Evolutionary conservation across 1,139 yeast species (phyloP).

Genomic region (Pichiaceae sp.): DNA sequence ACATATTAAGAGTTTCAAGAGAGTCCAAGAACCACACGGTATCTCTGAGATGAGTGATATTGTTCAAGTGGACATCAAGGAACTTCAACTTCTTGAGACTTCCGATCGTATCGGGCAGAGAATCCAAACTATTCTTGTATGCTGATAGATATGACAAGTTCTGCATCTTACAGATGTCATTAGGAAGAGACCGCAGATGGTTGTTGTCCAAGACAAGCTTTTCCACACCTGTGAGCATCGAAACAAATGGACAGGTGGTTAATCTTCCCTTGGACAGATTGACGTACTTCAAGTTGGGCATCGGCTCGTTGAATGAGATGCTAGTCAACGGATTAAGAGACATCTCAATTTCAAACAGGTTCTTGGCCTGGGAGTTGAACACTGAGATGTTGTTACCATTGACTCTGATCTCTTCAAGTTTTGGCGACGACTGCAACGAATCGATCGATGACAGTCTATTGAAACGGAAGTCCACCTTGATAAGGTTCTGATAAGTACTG

Average conservation of each 20-base stretch:
- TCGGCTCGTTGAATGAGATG: constrained; percentile 41
- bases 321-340: constrained; percentile 53
- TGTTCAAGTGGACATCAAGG: constrained; percentile 82
- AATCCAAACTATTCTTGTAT: constrained; percentile 66
- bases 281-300: constrained; percentile 59
- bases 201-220: constrained; percentile 73
- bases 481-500: constrained; percentile 44
- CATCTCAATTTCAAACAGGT: constrained; percentile 40
- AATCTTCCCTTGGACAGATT: constrained; percentile 79
- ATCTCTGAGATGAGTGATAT: constrained; percentile 61
- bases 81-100: constrained; percentile 50
- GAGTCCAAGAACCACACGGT: constrained; percentile 59
- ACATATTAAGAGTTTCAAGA: constrained; percentile 57
- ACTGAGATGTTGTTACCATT: constrained; percentile 73
- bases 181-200: constrained; percentile 71
- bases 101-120: constrained; percentile 65
- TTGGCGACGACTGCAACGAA: constrained; percentile 54
- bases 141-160: constrained; percentile 61
- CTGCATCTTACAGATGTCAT: constrained; percentile 51
- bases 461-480: constrained; percentile 71
- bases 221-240: constrained; percentile 59
- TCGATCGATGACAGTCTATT: constrained; percentile 62
- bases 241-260: constrained; percentile 63
- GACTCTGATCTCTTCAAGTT: constrained; percentile 55
- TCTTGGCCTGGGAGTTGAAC: constrained; percentile 54